A percentile compares a stretch with the other conserved stretches of the same genome.
Conservation (phyloP, 495 filamentous ascomycete species). For the Neurospora sp. region DNA sequence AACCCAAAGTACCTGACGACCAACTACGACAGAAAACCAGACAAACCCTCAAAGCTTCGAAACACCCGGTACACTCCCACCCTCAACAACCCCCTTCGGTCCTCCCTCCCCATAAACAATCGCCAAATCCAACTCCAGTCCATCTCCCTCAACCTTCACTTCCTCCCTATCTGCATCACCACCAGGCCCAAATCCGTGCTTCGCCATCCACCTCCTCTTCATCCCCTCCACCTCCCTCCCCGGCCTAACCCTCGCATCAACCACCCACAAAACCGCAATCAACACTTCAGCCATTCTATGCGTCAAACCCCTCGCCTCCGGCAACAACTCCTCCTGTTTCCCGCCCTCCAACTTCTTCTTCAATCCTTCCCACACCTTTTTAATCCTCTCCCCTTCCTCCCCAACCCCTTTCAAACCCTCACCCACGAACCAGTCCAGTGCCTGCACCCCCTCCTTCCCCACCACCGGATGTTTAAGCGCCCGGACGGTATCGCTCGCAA, state of each 20-base stretch:
- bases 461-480: constrained; percentile 35
- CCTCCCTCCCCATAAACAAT: constrained; percentile 13
- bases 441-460: no score
- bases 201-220: constrained; percentile 19
- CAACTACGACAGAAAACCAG: not conserved
- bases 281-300: constrained; percentile 26
- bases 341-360: constrained; percentile 8
- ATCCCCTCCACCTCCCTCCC: constrained; percentile 18
- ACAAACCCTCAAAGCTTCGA: constrained; percentile 2
- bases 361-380: constrained; percentile 15
- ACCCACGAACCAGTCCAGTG: no score
- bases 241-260: constrained; percentile 17
- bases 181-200: constrained; percentile 16
- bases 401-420: no score
- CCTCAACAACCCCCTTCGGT: not conserved
- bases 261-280: constrained; percentile 22
- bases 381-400: not conserved
- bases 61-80: not conserved
- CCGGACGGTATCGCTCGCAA: constrained; percentile 51
- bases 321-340: constrained; percentile 17
- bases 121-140: constrained; percentile 13
- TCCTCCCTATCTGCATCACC: not conserved
- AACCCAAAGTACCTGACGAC: no score
- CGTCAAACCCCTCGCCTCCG: constrained; percentile 23
- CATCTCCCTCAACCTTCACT: not conserved